Conservation (phyloP, 768 basidiomycete genomes). For the Lentinula boryana region DNA sequence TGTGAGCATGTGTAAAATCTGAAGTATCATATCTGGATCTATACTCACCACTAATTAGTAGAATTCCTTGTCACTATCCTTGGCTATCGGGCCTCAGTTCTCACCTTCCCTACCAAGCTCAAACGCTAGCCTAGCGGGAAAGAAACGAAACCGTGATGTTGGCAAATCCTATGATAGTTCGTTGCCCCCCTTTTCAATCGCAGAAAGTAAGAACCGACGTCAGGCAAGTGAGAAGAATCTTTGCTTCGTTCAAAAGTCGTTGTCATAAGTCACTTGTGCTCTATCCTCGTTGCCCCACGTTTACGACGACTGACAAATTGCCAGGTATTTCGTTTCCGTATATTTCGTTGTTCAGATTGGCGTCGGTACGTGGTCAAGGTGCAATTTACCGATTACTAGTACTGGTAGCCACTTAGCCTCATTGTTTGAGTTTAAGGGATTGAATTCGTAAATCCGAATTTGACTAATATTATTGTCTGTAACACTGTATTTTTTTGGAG, state of each 20-base stretch:
- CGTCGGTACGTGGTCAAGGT: not conserved
- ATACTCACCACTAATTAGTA: not conserved
- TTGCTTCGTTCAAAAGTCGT: not conserved
- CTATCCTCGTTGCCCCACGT: not conserved
- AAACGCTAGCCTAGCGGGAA: not conserved
- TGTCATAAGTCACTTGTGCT: not conserved
- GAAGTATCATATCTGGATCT: not conserved
- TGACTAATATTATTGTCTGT: not conserved
- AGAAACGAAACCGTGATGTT: slow-evolving; percentile 1
- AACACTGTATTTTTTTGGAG: not conserved
- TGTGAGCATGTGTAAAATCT: slow-evolving; percentile 4
- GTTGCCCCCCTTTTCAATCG: not conserved
- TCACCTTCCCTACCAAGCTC: not conserved
- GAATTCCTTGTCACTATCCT: not conserved
- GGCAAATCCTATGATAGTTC: not conserved
- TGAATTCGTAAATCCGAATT: not conserved
- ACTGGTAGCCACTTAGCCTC: too few relatives aligned
- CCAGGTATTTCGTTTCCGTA: not conserved
- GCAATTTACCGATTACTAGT: too few relatives aligned
- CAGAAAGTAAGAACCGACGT: slow-evolving; percentile 1
- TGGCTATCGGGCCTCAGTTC: slow-evolving; percentile 1
- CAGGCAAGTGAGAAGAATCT: not conserved
- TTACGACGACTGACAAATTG: not conserved
- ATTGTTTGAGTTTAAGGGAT: not conserved
- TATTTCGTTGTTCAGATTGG: not conserved